Evolutionary conservation across 208 protist genomes (phyloP).

Genomic region (Acanthamoeba royreba): DNA sequence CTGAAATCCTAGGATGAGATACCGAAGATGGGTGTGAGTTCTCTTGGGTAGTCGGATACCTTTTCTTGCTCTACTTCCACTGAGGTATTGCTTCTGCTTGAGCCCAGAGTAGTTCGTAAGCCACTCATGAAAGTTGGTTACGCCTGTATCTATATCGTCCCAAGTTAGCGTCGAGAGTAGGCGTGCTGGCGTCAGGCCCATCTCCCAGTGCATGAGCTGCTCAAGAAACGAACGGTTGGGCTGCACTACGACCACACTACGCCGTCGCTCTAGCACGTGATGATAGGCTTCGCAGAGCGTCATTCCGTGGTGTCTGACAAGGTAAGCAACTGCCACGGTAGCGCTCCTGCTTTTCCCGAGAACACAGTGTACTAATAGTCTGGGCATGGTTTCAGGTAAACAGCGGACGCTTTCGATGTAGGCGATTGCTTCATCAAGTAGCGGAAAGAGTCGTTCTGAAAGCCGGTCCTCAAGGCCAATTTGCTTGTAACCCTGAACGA

Average conservation of each 20-base stretch:
- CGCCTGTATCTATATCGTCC: background rate
- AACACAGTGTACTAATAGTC: background rate
- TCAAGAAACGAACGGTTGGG: background rate
- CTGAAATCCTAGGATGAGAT: too few relatives aligned
- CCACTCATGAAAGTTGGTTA: background rate
- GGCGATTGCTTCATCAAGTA: background rate
- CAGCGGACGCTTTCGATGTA: background rate
- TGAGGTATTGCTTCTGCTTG: background rate
- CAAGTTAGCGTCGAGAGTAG: background rate
- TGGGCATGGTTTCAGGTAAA: background rate
- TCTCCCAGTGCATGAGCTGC: background rate
- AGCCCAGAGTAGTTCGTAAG: background rate
- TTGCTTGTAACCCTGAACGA: background rate
- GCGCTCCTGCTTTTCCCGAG: background rate
- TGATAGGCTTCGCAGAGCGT: background rate
- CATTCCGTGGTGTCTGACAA: background rate
- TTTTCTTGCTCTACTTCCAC: background rate
- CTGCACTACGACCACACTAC: background rate
- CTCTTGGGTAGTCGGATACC: background rate
- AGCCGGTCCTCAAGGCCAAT: background rate
- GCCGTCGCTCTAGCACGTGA: background rate
- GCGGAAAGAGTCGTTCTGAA: background rate
- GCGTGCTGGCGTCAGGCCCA: background rate
- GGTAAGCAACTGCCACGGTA: background rate
- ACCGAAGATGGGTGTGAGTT: too few relatives aligned